phyloP scores from a whole-genome alignment of 2,329 filamentous ascomycete species.

The Penicillium sp. region DNA sequence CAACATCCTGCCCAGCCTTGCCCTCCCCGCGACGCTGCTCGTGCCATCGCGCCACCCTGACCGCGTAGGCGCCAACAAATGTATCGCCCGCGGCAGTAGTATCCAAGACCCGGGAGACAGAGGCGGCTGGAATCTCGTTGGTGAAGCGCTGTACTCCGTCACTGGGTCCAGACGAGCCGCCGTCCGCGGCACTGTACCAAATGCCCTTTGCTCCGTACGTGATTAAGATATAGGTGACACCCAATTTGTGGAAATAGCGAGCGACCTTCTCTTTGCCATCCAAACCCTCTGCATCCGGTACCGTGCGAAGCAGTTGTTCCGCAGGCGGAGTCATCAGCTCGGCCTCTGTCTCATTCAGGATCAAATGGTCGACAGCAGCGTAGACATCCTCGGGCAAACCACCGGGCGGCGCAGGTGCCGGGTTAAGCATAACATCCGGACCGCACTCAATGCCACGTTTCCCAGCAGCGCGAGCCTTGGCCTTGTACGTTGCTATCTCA shows the following conservation, averaged over 20 bases:
- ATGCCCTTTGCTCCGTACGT: slow-evolving; percentile 82
- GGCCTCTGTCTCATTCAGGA: slow-evolving; percentile 90
- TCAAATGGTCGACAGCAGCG: slow-evolving; percentile 67
- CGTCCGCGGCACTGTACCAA: slow-evolving; percentile 58
- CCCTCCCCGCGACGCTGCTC: slow-evolving; percentile 44
- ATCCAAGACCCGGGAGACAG: slow-evolving; percentile 73
- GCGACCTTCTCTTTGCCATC: slow-evolving; percentile 57
- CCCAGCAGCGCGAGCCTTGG: slow-evolving; percentile 45
- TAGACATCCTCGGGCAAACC: slow-evolving; percentile 66
- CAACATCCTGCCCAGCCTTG: slow-evolving; percentile 51
- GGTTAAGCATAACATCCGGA: slow-evolving; percentile 75
- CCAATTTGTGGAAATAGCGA: slow-evolving; percentile 62
- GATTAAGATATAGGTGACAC: slow-evolving; percentile 74
- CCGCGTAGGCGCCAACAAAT: slow-evolving; percentile 84
- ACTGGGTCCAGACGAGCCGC: slow-evolving; percentile 43
- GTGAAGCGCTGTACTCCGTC: slow-evolving; percentile 31
- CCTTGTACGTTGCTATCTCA: slow-evolving; percentile 32
- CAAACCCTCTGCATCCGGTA: slow-evolving; percentile 36
- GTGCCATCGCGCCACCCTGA: slow-evolving; percentile 61
- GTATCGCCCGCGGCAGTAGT: slow-evolving; percentile 94
- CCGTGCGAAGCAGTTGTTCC: slow-evolving; percentile 27
- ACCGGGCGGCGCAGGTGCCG: slow-evolving; percentile 78
- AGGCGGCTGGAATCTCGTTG: slow-evolving; percentile 58
- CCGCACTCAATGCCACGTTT: slow-evolving; percentile 35
- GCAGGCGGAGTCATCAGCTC: slow-evolving; percentile 63